Evolutionary conservation across 139 green algal genomes (phyloP), one percentile per base, ranked within the genome.

Genomic region (Chlorella sp.): DNA sequence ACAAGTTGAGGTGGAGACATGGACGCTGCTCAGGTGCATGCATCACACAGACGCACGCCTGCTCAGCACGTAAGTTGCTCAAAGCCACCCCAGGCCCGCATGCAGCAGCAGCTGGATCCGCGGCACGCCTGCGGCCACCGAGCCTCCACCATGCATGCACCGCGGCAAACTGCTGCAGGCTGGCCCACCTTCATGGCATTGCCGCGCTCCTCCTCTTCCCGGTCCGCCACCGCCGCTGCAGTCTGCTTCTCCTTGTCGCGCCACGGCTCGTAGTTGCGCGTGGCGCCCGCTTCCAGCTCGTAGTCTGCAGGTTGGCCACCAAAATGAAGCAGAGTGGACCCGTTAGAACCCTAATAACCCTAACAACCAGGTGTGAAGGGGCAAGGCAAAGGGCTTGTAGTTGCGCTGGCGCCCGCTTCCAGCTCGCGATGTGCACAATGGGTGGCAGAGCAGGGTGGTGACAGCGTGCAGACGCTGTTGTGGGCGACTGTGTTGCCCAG

Each of bases 241-340:
- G 60, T 44, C 36, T 77, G 75, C 82, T 86, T 82, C 46, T 95
- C 94, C 76, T 93, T 91, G 46, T 96, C 96, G 24, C 94, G 88
- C 96, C 96, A 99, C 30, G 95, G 96, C 90, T 99, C 97, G 84
- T 97, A 98, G 90, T 99, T 99, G 44, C 97, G 87, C 0, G 88
- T 95, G 8, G 96, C 97, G n/a, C 97, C 97, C 20, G 92, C 76
- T 85, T 99, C 97, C 82, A 98, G 86, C 13, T 93, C 86, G 88
- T 99, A 99, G 89, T 99, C 96, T 58, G 77, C 41, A 65, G 26
- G 26, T n/a, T n/a, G n/a, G n/a, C n/a, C n/a, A 48, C 11, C 32
- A 70, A 41, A 34, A 14, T 14, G 32, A 9, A 56, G 26, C 36
- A 79, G 44, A 43, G 43, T 7, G 2, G 13, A 17, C 24, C 14